Evolutionary conservation across 371 early-diverging fungal species (phyloP), one percentile per base, ranked within the genome.

Genomic region (Mucor irregularis): DNA sequence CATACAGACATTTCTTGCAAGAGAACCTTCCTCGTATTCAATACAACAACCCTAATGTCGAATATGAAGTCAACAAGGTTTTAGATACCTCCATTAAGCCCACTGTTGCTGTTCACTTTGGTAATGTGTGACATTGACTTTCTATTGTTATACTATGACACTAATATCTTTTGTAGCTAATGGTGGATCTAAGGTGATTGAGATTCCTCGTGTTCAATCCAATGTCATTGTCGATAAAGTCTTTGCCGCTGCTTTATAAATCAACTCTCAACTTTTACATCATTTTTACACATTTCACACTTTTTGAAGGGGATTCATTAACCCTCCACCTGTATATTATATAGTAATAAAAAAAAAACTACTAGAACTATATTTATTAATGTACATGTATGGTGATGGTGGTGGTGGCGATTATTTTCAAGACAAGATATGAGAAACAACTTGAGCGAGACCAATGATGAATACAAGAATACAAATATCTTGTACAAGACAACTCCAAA

Each of bases 11-110:
- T 58, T 86, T 86, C 52, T 64, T 78, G 29, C 76, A 78, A 33
- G 81, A 84, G 50, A 78, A 74, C 47, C 63, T 86, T 60, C 86
- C 86, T 21, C 72, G 82, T 45, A 75, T 86, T 50, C 77, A 78
- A 50, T 86, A 84, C 62, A 83, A 84, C 62, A 86, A 86, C 52
- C 86, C 86, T 2, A 21, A 54, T 6, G 66, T 86, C 13, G 68
- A 70, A 39, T 79, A 82, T 52, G 76, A 78, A 47, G 71, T 86
- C 19, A 58, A 58, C n/a, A 79, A 77, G 55, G 69, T 68, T 25
- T 50, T 72, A 46, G 78, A 84, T 47, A 49, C 77, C n/a, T 61
- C 67, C 13, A 71, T 72, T 16, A 71, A 58, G 45, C 84, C 83
- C 9, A 64, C 66, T 35, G 54, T 86, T 39, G 76, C 79, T n/a